Percentiles rank a stretch among this genome's conserved stretches.
phyloP scores from a whole-genome alignment of 1,139 yeast genomes.

The Geotrichum europaeum region DNA sequence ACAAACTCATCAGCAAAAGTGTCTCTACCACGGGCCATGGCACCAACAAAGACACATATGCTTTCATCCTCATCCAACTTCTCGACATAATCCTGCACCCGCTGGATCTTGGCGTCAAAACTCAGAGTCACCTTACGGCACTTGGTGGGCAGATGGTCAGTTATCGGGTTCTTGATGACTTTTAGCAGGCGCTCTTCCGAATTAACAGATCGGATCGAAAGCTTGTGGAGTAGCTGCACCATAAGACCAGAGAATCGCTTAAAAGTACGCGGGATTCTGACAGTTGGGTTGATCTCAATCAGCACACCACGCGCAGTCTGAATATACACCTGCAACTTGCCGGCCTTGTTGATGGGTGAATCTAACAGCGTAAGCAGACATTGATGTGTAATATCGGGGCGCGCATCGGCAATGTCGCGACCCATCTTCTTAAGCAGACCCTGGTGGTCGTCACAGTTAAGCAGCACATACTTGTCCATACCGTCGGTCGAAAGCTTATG shows the following conservation, averaged over 20 bases:
- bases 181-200: constrained; percentile 89
- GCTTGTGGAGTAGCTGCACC: constrained; percentile 91
- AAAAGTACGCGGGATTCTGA: constrained; percentile 95
- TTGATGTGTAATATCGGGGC: constrained; percentile 93
- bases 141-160: constrained; percentile 93
- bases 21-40: constrained; percentile 98
- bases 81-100: constrained; percentile 82
- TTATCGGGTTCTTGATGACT: constrained; percentile 93
- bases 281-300: constrained; percentile 92
- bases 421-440: constrained; percentile 93
- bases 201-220: constrained; percentile 88
- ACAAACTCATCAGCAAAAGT: constrained; percentile 95
- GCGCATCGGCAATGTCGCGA: constrained; percentile 92
- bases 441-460: constrained; percentile 98
- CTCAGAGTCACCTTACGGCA: constrained; percentile 90
- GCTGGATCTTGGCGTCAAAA: constrained; percentile 83
- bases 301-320: constrained; percentile 93
- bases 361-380: constrained; percentile 88
- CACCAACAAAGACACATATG: constrained; percentile 96
- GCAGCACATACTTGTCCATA: constrained; percentile 85
- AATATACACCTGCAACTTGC: constrained; percentile 89
- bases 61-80: constrained; percentile 84
- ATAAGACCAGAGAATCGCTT: constrained; percentile 94
- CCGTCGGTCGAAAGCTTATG: constrained; percentile 80
- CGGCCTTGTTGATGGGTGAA: constrained; percentile 96